Percentiles rank a stretch among this genome's conserved stretches.
Evolutionary conservation across 2,329 filamentous ascomycete species (phyloP).

Genomic region (Claviceps digitariae): DNA sequence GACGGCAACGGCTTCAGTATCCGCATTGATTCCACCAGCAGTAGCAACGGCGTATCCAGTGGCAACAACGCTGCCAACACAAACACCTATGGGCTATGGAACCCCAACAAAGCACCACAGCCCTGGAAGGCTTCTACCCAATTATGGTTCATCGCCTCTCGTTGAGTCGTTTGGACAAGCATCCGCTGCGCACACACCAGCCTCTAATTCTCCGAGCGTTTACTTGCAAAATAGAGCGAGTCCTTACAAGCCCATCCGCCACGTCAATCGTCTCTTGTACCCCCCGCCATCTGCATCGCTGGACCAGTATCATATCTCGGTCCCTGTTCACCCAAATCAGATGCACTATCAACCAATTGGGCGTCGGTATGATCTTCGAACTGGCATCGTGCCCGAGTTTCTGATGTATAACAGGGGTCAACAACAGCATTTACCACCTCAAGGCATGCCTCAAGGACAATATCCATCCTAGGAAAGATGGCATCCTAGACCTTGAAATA

Average conservation of each 20-base stretch:
- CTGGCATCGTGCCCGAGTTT: slow-evolving; percentile 58
- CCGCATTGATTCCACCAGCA: slow-evolving; percentile 7
- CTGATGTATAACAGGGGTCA: slow-evolving; percentile 22
- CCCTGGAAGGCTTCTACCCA: slow-evolving; percentile 30
- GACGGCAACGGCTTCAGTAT: slow-evolving; percentile 12
- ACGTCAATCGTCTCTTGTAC: slow-evolving; percentile 82
- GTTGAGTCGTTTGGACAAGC: slow-evolving; percentile 43
- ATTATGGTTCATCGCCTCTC: slow-evolving; percentile 50
- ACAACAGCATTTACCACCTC: slow-evolving; percentile 14
- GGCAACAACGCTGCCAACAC: slow-evolving; percentile 9
- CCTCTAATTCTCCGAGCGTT: slow-evolving; percentile 69
- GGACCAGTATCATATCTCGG: slow-evolving; percentile 52
- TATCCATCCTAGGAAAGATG: slow-evolving; percentile 22
- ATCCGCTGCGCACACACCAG: slow-evolving; percentile 44
- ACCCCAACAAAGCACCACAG: slow-evolving; percentile 42
- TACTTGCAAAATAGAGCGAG: slow-evolving; percentile 82
- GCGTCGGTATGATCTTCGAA: slow-evolving; percentile 51
- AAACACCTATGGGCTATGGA: slow-evolving; percentile 26
- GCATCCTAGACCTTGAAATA: slow-evolving; percentile 5
- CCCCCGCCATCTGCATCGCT: slow-evolving; percentile 71
- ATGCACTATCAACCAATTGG: slow-evolving; percentile 77
- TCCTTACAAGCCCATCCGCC: slow-evolving; percentile 80
- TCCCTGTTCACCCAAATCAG: slow-evolving; percentile 49
- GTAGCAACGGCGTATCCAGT: slow-evolving; percentile 11
- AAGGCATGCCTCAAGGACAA: slow-evolving; percentile 17